Percentiles rank a stretch among this genome's conserved stretches.
Evolutionary conservation across 257 asterid species (phyloP).

Genomic region (Gynochthodes officinalis): DNA sequence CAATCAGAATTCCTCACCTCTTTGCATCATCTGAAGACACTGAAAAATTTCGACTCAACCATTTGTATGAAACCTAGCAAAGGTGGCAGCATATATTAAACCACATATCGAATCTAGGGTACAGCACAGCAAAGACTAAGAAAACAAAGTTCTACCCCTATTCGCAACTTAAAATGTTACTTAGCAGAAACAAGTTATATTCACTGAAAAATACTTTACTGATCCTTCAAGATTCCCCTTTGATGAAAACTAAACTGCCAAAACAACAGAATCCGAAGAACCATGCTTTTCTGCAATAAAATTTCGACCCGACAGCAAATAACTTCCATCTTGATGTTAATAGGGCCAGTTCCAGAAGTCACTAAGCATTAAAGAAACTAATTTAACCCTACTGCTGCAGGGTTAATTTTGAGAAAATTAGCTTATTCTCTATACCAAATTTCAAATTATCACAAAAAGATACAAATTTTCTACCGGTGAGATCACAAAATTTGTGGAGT

Average conservation of each 20-base stretch:
- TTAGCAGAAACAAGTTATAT: not conserved
- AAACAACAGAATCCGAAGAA: not conserved
- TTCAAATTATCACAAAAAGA: not conserved
- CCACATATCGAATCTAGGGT: not conserved
- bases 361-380: not conserved
- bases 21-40: conserved; percentile 88
- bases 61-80: conserved; percentile 87
- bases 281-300: not conserved
- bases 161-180: not conserved
- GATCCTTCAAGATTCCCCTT: not conserved
- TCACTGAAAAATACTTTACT: not conserved
- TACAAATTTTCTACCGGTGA: not conserved
- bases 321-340: not conserved
- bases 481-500: not conserved
- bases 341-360: not conserved
- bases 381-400: not conserved
- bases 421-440: not conserved
- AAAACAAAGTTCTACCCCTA: conserved; percentile 2
- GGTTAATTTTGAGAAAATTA: too few species aligned
- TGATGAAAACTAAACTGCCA: not conserved
- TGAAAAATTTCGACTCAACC: conserved; percentile 88
- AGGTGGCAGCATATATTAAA: not conserved
- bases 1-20: conserved; percentile 41
- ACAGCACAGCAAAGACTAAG: not conserved
- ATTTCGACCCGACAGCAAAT: not conserved